Conservation (phyloP, 2,329 filamentous ascomycete species). For the Pseudomassariella vexata region DNA sequence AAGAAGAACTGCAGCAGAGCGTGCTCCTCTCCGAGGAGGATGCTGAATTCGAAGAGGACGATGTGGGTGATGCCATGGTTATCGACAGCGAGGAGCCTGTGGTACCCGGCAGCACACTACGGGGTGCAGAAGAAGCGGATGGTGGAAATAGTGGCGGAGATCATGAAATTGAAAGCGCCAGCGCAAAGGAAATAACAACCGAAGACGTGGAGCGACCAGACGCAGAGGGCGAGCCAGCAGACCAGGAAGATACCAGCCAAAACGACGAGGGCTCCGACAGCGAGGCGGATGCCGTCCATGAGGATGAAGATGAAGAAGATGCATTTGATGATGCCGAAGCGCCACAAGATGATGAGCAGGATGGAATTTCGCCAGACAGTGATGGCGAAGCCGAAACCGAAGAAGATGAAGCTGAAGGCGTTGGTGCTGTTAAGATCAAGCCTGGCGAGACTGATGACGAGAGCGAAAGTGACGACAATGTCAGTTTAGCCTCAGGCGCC, state of each 20-base stretch:
- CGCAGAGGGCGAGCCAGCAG: constrained; percentile 16
- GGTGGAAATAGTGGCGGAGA: constrained; percentile 5
- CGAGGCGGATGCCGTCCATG: constrained; percentile 15
- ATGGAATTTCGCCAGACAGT: constrained; percentile 13
- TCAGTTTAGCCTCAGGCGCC: constrained; percentile 19
- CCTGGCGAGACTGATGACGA: constrained; percentile 44
- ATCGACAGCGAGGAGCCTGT: constrained; percentile 19
- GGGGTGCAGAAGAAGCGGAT: not conserved
- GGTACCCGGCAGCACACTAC: not conserved
- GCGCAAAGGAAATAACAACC: constrained; percentile 7
- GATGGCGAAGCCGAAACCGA: constrained; percentile 23
- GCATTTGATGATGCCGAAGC: constrained; percentile 23
- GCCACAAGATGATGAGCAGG: constrained; percentile 21
- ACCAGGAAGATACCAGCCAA: constrained; percentile 19
- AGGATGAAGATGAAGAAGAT: constrained; percentile 24
- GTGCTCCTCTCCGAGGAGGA: constrained; percentile 44
- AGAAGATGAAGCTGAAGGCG: constrained; percentile 46
- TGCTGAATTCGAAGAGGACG: constrained; percentile 33
- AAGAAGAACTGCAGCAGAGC: constrained; percentile 54
- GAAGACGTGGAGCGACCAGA: constrained; percentile 10
- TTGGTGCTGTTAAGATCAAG: constrained; percentile 51
- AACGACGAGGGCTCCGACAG: constrained; percentile 14
- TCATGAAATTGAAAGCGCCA: constrained; percentile 6
- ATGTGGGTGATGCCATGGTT: constrained; percentile 20
- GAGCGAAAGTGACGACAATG: constrained; percentile 26